Evolutionary conservation across 768 basidiomycete genomes (phyloP), one percentile per base, ranked within the genome.

Genomic region (Mycena maculata): DNA sequence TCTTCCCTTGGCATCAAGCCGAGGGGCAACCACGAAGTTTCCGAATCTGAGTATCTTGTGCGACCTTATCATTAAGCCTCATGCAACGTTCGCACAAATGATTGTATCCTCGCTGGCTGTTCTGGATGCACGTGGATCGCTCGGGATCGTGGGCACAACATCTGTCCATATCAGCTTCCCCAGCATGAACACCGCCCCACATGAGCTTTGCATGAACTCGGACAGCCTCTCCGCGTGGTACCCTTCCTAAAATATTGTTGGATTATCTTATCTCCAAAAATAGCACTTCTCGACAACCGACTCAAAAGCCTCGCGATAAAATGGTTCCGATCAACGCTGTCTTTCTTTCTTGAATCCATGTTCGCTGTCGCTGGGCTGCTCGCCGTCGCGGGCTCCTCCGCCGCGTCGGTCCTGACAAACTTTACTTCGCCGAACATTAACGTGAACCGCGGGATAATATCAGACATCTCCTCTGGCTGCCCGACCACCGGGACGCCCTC

Each of bases 391-490:
- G 48, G 56, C 45, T 33, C 63, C 16, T 49, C 67, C 33, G 27
- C 22, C 13, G 67, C 62, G n/a, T 53, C 48, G 16, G 12, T 54
- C 25, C 23, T 60, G 42, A 33, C 54, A 9, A 10, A 36, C 22
- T 55, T 64, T 33, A 55, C 27, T 2, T 56, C 52, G 28, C 57
- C 63, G 50, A 31, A 28, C 47, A 36, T 13, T 13, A 36, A 36
- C 13, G 33, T 36, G 33, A 49, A 63, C 18, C 60, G 61, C 8
- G 57, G 44, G 30, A 31, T 69, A 4, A 54, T 36, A 41, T 25
- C 69, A 2, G 20, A 41, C 47, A 54, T 70, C 50, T 36, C 69
- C 28, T 70, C 69, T 6, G 68, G 71, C 4, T 71, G 71, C 41
- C 28, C 63, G n/a, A 56, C 67, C 22, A 58, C 52, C 8, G 60